phyloP scores from a whole-genome alignment of 2,329 filamentous ascomycete genomes.

The Venturia aucupariae region DNA sequence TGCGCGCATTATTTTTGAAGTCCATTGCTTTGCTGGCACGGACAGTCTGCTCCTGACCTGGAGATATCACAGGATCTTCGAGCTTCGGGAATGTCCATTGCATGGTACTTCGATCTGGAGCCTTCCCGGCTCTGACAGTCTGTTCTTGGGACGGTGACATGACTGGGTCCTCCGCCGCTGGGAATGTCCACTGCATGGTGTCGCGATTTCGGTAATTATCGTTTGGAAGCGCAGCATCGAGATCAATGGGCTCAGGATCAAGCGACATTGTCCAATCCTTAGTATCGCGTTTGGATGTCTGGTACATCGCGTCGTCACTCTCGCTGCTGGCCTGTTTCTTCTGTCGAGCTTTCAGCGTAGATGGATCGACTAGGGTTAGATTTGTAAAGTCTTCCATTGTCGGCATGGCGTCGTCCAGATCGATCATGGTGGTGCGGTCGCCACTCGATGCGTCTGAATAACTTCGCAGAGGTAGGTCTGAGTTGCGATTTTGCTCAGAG shows the following conservation, averaged over 20 bases:
- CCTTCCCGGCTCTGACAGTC: conserved; percentile 23
- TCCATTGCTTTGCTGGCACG: conserved; percentile 26
- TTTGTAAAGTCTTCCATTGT: conserved; percentile 24
- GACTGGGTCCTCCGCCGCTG: conserved; percentile 30
- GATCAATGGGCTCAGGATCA: conserved; percentile 1
- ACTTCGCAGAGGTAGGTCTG: conserved; percentile 46
- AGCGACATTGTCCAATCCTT: conserved; percentile 41
- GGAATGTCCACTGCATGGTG: conserved; percentile 41
- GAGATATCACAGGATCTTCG: conserved; percentile 31
- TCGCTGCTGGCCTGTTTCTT: conserved; percentile 33
- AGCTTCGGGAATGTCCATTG: conserved; percentile 39
- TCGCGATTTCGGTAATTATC: conserved; percentile 29
- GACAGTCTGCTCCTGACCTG: conserved; percentile 23
- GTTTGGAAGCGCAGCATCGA: neutral
- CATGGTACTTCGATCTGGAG: conserved; percentile 21
- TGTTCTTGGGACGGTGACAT: conserved; percentile 25
- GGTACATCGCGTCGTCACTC: conserved; percentile 24
- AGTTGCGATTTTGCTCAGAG: conserved; percentile 36
- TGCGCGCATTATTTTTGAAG: conserved; percentile 6
- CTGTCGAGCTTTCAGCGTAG: conserved; percentile 48
- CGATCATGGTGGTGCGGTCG: conserved; percentile 44
- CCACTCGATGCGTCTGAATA: conserved; percentile 30
- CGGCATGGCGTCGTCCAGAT: conserved; percentile 46
- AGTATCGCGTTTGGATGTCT: conserved; percentile 31
- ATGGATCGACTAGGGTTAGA: conserved; percentile 39